Percentiles rank a stretch among this genome's conserved stretches.
Evolutionary conservation across 2,329 filamentous ascomycete species (phyloP).

Genomic region (Cucurbitaria berberidis): DNA sequence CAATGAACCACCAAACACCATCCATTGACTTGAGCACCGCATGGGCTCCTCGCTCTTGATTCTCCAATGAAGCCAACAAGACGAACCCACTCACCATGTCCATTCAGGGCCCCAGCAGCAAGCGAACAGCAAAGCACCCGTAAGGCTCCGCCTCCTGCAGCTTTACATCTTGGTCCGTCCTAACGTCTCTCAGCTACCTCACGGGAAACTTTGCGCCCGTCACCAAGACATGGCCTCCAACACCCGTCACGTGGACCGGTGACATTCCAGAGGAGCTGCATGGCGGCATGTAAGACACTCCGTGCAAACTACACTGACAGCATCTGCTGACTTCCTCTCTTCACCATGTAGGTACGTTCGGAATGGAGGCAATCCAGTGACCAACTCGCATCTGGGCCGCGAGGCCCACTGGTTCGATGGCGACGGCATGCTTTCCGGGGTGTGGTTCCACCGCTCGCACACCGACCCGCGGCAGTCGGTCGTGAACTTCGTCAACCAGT

Average conservation of each 20-base stretch:
- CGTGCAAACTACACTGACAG: not conserved
- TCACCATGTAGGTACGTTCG: constrained; percentile 57
- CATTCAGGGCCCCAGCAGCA: constrained; percentile 21
- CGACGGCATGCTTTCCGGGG: constrained; percentile 75
- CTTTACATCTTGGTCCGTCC: not conserved
- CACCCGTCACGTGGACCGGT: constrained; percentile 64
- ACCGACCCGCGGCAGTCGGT: constrained; percentile 51
- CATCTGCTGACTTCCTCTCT: not conserved
- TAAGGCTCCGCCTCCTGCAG: constrained; percentile 34
- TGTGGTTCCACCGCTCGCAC: constrained; percentile 60
- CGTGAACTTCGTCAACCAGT: constrained; percentile 73
- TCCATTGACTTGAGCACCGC: not conserved
- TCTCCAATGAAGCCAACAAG: constrained; percentile 21
- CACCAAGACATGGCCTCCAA: constrained; percentile 61
- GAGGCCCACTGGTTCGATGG: constrained; percentile 78
- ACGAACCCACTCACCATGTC: constrained; percentile 28
- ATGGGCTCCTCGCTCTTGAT: not conserved
- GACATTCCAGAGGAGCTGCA: constrained; percentile 68
- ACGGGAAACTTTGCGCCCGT: constrained; percentile 74
- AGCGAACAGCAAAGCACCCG: constrained; percentile 47
- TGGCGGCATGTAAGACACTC: constrained; percentile 63
- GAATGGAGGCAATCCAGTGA: constrained; percentile 72
- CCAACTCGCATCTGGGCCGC: constrained; percentile 64
- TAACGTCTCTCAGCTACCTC: constrained; percentile 57
- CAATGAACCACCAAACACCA: too few species aligned